Evolutionary conservation across 2,329 filamentous ascomycete genomes (phyloP), one percentile per base, ranked within the genome.

Genomic region (Penicillium hesseltinei): DNA sequence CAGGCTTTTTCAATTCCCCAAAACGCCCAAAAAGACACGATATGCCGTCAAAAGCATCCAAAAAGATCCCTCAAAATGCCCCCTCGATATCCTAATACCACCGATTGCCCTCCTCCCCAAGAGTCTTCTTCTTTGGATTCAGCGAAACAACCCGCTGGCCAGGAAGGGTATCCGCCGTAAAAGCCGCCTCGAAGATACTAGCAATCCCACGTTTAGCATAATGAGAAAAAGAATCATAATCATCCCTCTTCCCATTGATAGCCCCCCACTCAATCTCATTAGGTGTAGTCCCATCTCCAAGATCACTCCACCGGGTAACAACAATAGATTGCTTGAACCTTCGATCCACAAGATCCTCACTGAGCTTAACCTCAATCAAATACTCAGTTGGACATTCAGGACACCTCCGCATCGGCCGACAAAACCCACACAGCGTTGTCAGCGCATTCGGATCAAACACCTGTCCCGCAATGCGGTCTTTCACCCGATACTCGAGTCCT

Each of bases 311-410:
- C 19, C 84, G 72, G 8, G 84, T 87, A 5, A 86, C 81, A 5
- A 84, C 78, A 53, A 88, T 78, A 1, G 82, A 80, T 56, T 87
- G 83, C 63, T 82, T 85, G 71, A 88, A 88, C 5, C 65, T 42
- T 3, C 75, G 71, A 38, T 72, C 60, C 7, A 75, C 69, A 46
- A 73, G 78, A 60, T 87, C 84, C 69, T 88, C 84, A 2, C 80
- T 75, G 57, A 87, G 73, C 59, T 83, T 84, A 7, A 87, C 68
- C 67, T 87, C 84, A 47, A 86, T 76, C 11, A 87, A 71, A 59
- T 87, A 87, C 65, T 88, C 84, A 0, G 82, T 82, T 1, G 84
- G 83, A 68, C 84, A 88, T 52, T 83, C 79, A 0, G 84, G 82
- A 69, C 84, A 88, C 33, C 84, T 75, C 4, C 84, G 77, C 75